Evolutionary conservation across 2,329 filamentous ascomycete genomes (phyloP).

Genomic region (Talaromyces sp.): DNA sequence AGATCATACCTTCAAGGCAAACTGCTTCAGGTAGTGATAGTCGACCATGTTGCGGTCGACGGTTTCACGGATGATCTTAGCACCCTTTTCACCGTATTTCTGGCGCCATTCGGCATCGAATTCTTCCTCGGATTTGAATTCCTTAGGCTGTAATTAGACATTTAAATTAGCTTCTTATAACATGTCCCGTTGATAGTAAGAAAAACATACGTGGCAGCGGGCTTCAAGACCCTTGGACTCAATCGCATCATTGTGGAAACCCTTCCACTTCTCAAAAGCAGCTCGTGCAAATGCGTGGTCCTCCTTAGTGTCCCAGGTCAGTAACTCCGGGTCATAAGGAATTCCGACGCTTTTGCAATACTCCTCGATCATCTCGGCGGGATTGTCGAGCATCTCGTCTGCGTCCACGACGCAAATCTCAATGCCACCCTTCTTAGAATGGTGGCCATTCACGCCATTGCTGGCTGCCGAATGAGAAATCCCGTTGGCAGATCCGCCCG

Average conservation of each 20-base stretch:
- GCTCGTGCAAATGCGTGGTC: constrained; percentile 64
- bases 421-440: constrained; percentile 31
- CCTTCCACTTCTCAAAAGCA: constrained; percentile 93
- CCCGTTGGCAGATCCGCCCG: constrained; percentile 15
- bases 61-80: constrained; percentile 54
- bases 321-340: constrained; percentile 70
- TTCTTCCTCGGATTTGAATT: constrained; percentile 47
- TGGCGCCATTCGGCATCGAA: constrained; percentile 57
- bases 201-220: constrained; percentile 37
- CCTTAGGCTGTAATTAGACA: constrained; percentile 21
- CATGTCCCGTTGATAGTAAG: neutral
- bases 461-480: constrained; percentile 22
- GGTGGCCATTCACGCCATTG: constrained; percentile 17
- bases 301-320: constrained; percentile 75
- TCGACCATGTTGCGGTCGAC: constrained; percentile 57
- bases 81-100: constrained; percentile 58
- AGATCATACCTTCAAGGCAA: constrained; percentile 51
- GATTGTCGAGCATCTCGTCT: constrained; percentile 86
- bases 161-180: constrained; percentile 5
- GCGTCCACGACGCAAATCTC: constrained; percentile 86
- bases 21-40: constrained; percentile 63
- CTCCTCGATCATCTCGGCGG: constrained; percentile 66
- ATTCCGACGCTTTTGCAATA: constrained; percentile 81
- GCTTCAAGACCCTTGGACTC: constrained; percentile 72
- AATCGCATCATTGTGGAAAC: constrained; percentile 94